Conservation (phyloP, 139 green algal species). For the Chlorella sp. region DNA sequence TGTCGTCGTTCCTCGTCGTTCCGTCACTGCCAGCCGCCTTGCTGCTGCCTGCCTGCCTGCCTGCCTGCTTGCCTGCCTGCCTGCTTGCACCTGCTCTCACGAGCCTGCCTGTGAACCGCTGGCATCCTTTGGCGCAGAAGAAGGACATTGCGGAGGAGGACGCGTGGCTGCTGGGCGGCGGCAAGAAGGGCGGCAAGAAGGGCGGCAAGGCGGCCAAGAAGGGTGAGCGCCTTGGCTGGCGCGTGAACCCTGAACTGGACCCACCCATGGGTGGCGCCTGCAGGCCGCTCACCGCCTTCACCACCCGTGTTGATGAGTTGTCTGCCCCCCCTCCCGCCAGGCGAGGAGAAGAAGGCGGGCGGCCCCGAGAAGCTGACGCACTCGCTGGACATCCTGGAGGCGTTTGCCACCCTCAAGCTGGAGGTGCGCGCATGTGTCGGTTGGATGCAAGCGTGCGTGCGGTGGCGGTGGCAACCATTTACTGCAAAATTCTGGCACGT, state of each 20-base stretch:
- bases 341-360: slow-evolving; percentile 24
- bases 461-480: too few relatives aligned
- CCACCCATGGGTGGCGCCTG: too few relatives aligned
- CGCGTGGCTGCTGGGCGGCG: slow-evolving; percentile 47
- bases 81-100: background rate
- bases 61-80: too few relatives aligned
- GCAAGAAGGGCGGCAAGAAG: slow-evolving; percentile 24
- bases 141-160: slow-evolving; percentile 34
- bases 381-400: slow-evolving; percentile 49
- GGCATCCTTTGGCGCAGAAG: slow-evolving; percentile 12
- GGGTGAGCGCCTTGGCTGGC: background rate
- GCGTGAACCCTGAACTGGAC: too few relatives aligned
- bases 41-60: background rate
- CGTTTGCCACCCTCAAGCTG: slow-evolving; percentile 38
- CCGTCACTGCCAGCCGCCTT: too few relatives aligned
- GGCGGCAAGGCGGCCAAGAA: slow-evolving; percentile 7
- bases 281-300: background rate
- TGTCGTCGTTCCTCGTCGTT: too few relatives aligned
- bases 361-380: slow-evolving; percentile 38
- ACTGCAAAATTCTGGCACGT: too few relatives aligned
- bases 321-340: background rate
- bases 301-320: too few relatives aligned
- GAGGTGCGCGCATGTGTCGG: slow-evolving; percentile 28
- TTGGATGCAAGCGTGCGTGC: too few relatives aligned
- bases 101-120: background rate